Evolutionary conservation across 257 asterid genomes (phyloP), one percentile per base, ranked within the genome.

Genomic region (Nicotiana paniculata): DNA sequence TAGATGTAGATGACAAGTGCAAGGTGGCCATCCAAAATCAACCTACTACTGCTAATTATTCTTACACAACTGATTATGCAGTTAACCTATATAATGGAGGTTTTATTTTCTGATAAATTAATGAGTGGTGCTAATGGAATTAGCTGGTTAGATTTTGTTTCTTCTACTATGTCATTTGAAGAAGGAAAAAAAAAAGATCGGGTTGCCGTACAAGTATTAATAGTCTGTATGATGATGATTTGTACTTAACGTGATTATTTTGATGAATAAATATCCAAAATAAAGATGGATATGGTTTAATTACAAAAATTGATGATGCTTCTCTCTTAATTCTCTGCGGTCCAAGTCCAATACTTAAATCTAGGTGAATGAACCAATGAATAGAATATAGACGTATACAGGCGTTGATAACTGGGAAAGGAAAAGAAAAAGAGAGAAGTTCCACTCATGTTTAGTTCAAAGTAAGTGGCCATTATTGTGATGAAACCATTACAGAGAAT

Each of bases 1-100:
- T 86, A n/a, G 93, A 87, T 64, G 64, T 28, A 63, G 46, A 43
- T 64, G 85, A 84, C 39, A 82, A 88, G 70, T 74, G 81, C 83
- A 84, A 83, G 28, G 77, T 70, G 84, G 86, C 82, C 4, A 81
- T 84, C 18, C 90, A 88, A 48, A 87, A 81, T 80, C 89, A 86
- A 68, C 21, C 75, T 26, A 64, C 24, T 68, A 26, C 39, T 30
- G 82, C 65, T 17, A 76, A 63, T 81, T 62, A 51, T 66, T 55
- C 81, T 82, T 70, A 82, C 26, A 81, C 80, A 70, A 82, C 85
- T 8, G 87, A 76, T 76, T 55, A 83, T 84, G 67, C 76, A 18
- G 16, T 77, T 18, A 86, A 80, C 77, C 28, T 84, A 57, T 53
- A 48, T 15, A 81, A 59, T 78, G 91, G 89, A 81, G 90, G 66